Evolutionary conservation across 176 grass and related monocot genomes (phyloP), one percentile per base, ranked within the genome.

Genomic region (Miscanthus lutarioriparius): DNA sequence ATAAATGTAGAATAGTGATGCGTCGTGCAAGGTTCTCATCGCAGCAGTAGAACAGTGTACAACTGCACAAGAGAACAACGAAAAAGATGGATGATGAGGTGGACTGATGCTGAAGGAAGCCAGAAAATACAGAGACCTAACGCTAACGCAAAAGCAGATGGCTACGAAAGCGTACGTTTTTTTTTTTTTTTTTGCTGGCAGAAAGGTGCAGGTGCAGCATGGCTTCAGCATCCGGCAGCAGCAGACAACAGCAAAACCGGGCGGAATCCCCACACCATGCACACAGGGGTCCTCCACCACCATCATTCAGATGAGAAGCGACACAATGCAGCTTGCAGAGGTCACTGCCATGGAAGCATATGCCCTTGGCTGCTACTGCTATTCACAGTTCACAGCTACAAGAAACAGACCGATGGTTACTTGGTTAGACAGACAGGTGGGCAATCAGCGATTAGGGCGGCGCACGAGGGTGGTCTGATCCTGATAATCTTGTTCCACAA

Each of bases 71-170:
- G 71, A 37, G 28, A 28, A n/a, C 30, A 37, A 20, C 0, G 19
- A 8, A 3, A 27, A 41, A 22, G 15, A 37, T 4, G 1, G n/a
- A 6, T 6, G 32, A 51, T 61, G 64, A 77, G 28, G 62, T 22
- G n/a, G 64, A 83, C 28, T 88, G 80, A 88, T 40, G 79, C 73
- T n/a, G 72, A 87, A 69, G 86, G 72, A 69, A 87, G 69, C 70
- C 59, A 44, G 67, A 81, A 75, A 49, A 75, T 35, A 82, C 78
- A 63, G 77, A 59, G 64, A 77, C 49, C 64, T 28, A 77, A 61
- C 37, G 49, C 28, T 10, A 12, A 74, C 7, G 63, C 66, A 23
- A 43, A 62, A 12, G 33, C 59, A 39, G 72, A 27, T 38, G 23
- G 54, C 13, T 64, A 22, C 28, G 19, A 65, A 41, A 20, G 23